Evolutionary conservation across 2,329 filamentous ascomycete genomes (phyloP), one percentile per base, ranked within the genome.

Genomic region (Fonsecaea pedrosoi): DNA sequence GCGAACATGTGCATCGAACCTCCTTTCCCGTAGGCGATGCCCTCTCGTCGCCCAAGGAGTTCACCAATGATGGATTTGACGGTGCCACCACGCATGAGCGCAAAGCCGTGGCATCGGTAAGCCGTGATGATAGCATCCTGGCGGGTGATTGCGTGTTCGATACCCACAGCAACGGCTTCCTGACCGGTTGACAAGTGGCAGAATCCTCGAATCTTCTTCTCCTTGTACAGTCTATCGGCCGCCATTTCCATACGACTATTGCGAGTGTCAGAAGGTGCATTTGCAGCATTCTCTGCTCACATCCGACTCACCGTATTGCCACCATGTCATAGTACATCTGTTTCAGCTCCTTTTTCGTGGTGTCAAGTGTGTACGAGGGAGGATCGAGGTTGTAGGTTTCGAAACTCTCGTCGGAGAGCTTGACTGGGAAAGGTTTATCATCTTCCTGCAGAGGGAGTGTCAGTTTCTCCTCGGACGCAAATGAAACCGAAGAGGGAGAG

Each of bases 1-100:
- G 93, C 85, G 84, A 99, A 99, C 95, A 99, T 99, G 87, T 99
- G 95, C 95, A 99, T 99, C 72, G 94, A 97, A 73, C 95, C 95
- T 81, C 95, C 95, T 89, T 99, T 99, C 81, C 95, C 95, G 85
- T 96, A 97, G 70, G 95, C 91, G 77, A 99, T 97, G 84, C 95
- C 95, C 81, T 96, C 92, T 80, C 94, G 90, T 76, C 95, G 91
- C 77, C 95, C 95, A 64, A 99, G 88, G 74, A 98, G 87, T 85
- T 98, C 94, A 76, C 94, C 94, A 75, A 98, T 96, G 82, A 98
- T 96, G 75, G 91, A 92, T 78, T 93, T 91, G 76, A 97, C 90
- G 72, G 89, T 88, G 74, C 88, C 95, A 74, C 95, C 95, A 74
- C 95, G 93, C 94, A 99, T 97, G 81, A 96, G 83, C 73, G 95